These are phyloP conservation scores for Sarcodon sp. DNA, from an alignment of 768 basidiomycete species.

Conservation along the genomic window DNA sequence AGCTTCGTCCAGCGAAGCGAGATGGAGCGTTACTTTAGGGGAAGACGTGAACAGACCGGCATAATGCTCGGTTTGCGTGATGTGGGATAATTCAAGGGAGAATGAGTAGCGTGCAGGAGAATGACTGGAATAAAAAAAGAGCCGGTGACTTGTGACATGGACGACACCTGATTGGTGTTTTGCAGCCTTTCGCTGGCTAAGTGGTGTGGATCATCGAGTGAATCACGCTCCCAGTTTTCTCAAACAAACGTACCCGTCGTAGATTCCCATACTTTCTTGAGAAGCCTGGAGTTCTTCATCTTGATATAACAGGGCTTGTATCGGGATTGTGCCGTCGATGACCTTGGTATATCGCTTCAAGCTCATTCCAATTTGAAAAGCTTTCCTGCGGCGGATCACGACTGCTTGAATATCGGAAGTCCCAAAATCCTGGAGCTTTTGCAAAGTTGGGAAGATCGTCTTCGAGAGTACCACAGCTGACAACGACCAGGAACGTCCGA, in stretches of 20 bases:
- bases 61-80: conserved; percentile 78
- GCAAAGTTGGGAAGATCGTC: too few species aligned
- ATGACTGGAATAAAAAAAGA: conserved; percentile 63
- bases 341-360: conserved; percentile 33
- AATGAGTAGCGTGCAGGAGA: conserved; percentile 47
- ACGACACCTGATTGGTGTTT: conserved; percentile 65
- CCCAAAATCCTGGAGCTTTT: neutral
- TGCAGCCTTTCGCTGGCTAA: conserved; percentile 72
- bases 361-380: neutral
- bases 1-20: conserved; percentile 20
- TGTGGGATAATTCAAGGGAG: conserved; percentile 45
- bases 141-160: conserved; percentile 68
- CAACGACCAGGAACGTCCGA: neutral
- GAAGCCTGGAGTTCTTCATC: conserved; percentile 67
- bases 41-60: conserved; percentile 84
- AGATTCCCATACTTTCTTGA: conserved; percentile 80
- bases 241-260: conserved; percentile 61
- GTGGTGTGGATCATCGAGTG: neutral
- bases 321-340: conserved; percentile 69
- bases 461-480: neutral
- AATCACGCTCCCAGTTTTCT: too few species aligned
- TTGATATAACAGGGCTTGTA: conserved; percentile 61
- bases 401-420: neutral
- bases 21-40: conserved; percentile 73
- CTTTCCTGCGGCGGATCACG: neutral